phyloP scores from a whole-genome alignment of 768 basidiomycete genomes.

The Lactifluus piperatus region DNA sequence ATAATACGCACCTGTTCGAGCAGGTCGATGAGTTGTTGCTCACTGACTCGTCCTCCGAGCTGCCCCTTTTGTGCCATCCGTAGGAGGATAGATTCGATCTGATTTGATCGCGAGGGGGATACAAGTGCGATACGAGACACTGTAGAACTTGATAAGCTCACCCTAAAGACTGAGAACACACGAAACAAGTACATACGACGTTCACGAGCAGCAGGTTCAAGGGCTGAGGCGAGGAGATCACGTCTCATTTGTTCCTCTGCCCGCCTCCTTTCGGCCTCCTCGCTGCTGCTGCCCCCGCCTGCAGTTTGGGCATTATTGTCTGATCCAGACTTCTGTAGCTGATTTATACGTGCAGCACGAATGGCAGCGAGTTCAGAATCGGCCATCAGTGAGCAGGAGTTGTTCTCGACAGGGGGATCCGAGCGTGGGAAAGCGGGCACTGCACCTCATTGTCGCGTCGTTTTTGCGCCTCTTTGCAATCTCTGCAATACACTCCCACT shows the following conservation, averaged over 20 bases:
- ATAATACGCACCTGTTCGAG: slow-evolving; percentile 65
- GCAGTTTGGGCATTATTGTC: slow-evolving; percentile 25
- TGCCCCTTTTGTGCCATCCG: slow-evolving; percentile 83
- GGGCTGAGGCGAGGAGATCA: slow-evolving; percentile 36
- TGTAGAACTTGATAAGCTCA: slow-evolving; percentile 25
- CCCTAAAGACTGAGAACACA: neutral
- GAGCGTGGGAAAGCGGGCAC: slow-evolving; percentile 5
- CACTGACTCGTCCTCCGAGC: slow-evolving; percentile 64
- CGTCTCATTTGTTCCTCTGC: slow-evolving; percentile 72
- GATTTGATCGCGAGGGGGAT: slow-evolving; percentile 68
- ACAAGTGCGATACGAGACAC: slow-evolving; percentile 86
- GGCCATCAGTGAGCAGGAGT: slow-evolving; percentile 18
- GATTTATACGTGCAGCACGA: slow-evolving; percentile 35
- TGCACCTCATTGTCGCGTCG: slow-evolving; percentile 21
- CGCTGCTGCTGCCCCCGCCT: slow-evolving; percentile 48
- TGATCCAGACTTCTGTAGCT: slow-evolving; percentile 28
- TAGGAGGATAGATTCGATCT: slow-evolving; percentile 70
- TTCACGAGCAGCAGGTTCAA: slow-evolving; percentile 20
- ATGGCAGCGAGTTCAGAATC: slow-evolving; percentile 38
- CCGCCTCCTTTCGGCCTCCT: slow-evolving; percentile 31
- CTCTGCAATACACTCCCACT: neutral
- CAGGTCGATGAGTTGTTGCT: slow-evolving; percentile 75
- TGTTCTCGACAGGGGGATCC: neutral
- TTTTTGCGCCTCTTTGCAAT: slow-evolving; percentile 1
- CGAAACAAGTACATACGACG: slow-evolving; percentile 6